Evolutionary conservation across 2,329 filamentous ascomycete genomes (phyloP).

Genomic region (Colletotrichum lupini): DNA sequence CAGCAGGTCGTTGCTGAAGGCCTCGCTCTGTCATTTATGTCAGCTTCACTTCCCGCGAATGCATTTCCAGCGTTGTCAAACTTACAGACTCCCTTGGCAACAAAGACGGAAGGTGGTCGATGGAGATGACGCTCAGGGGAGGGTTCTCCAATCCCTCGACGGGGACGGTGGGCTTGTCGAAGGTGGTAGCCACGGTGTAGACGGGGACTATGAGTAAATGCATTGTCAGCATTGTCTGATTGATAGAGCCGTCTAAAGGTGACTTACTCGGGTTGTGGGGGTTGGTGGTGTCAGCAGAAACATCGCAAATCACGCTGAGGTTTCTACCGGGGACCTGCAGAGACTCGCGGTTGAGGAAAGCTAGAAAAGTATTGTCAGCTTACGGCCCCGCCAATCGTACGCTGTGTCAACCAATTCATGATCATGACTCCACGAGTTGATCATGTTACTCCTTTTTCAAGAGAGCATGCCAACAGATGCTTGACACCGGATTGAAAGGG

Average conservation of each 20-base stretch:
- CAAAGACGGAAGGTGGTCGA: slow-evolving; percentile 86
- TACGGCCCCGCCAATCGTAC: not conserved
- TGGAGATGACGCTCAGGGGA: slow-evolving; percentile 83
- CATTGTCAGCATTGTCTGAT: slow-evolving; percentile 35
- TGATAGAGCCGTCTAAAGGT: not conserved
- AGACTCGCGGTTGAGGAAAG: slow-evolving; percentile 80
- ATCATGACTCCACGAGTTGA: not conserved
- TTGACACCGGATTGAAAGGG: not conserved
- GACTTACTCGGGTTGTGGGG: slow-evolving; percentile 63
- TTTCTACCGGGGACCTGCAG: slow-evolving; percentile 76
- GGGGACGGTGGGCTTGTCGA: slow-evolving; percentile 85
- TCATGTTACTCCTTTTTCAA: not conserved
- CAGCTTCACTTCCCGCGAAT: not conserved
- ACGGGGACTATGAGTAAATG: slow-evolving; percentile 70
- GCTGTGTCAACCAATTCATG: not conserved
- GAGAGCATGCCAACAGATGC: not conserved
- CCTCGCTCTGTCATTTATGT: slow-evolving; percentile 67
- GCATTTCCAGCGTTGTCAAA: not conserved
- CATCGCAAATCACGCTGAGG: slow-evolving; percentile 84
- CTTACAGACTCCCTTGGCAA: slow-evolving; percentile 79
- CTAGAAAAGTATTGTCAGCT: slow-evolving; percentile 56
- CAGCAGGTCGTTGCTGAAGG: slow-evolving; percentile 82
- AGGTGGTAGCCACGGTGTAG: slow-evolving; percentile 87
- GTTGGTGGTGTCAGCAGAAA: slow-evolving; percentile 80
- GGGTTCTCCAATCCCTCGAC: slow-evolving; percentile 70